Evolutionary conservation across 2,329 filamentous ascomycete species (phyloP).

Genomic region (Raffaelea ambrosiae): DNA sequence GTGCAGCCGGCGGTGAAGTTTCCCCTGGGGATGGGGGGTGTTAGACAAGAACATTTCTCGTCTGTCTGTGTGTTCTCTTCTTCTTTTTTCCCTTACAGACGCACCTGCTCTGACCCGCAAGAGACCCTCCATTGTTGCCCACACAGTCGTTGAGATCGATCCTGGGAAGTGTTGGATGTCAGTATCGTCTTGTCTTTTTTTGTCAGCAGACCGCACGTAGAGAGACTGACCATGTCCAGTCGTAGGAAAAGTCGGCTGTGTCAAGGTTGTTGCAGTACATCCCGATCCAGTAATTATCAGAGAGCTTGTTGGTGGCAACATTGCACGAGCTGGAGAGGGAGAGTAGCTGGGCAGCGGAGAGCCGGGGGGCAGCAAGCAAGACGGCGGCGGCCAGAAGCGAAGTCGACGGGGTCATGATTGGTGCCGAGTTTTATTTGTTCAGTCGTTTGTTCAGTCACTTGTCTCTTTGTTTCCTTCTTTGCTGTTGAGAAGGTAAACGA

Average conservation of each 20-base stretch:
- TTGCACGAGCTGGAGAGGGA: conserved; percentile 24
- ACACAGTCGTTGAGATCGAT: conserved; percentile 26
- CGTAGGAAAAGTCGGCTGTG: conserved; percentile 24
- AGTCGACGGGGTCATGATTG: no score
- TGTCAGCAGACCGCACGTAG: no score
- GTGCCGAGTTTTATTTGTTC: no score
- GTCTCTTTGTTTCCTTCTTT: no score
- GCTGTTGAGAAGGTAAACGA: no score
- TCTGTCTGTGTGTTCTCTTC: no score
- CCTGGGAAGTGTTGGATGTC: conserved; percentile 14
- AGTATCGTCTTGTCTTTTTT: background rate
- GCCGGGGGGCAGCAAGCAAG: no score
- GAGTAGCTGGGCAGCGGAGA: conserved; percentile 9
- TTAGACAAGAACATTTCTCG: background rate
- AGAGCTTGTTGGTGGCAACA: conserved; percentile 24
- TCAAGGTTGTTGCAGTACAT: conserved; percentile 31
- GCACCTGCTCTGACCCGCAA: conserved; percentile 15
- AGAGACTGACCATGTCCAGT: conserved; percentile 28
- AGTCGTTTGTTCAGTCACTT: no score
- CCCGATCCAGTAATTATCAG: conserved; percentile 22
- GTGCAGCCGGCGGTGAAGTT: conserved; percentile 16
- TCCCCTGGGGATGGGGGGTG: conserved; percentile 11
- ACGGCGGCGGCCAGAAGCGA: no score
- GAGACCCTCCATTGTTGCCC: conserved; percentile 17
- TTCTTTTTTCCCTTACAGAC: no score